These are phyloP conservation scores for Trapa bicornis DNA, from an alignment of 345 rosid species.

Conservation along the genomic window DNA sequence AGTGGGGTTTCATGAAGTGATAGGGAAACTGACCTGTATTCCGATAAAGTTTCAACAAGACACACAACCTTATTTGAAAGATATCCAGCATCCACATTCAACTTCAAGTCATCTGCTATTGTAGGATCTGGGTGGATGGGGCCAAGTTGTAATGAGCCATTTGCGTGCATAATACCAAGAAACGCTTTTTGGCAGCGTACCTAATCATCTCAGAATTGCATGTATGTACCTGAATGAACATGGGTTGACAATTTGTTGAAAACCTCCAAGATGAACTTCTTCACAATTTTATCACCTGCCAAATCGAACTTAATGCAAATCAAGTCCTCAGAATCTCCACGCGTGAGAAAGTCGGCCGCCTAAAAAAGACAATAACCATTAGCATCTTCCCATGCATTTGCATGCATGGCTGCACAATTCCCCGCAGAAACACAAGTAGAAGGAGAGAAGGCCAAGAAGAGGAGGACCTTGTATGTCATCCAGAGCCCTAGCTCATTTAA, in stretches of 20 bases:
- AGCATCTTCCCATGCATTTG: neutral
- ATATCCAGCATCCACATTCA: constrained; percentile 32
- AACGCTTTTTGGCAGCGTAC: neutral
- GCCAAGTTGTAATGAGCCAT: neutral
- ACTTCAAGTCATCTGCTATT: constrained; percentile 17
- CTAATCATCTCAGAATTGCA: neutral
- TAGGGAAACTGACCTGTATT: constrained; percentile 72
- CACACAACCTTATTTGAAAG: constrained; percentile 39
- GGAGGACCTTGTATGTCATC: constrained; percentile 64
- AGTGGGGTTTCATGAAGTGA: neutral
- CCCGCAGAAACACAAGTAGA: neutral
- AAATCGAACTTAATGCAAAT: constrained; percentile 30
- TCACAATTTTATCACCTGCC: constrained; percentile 25
- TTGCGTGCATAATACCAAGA: neutral
- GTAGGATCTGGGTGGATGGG: constrained; percentile 20
- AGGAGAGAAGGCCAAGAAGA: neutral
- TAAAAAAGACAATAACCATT: constrained; percentile 12
- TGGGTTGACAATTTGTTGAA: constrained; percentile 22
- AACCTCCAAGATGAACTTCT: constrained; percentile 40
- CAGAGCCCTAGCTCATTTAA: constrained; percentile 60
- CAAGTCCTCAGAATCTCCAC: constrained; percentile 28
- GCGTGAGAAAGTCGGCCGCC: constrained; percentile 61
- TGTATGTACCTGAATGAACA: constrained; percentile 40
- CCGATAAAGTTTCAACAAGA: constrained; percentile 62
- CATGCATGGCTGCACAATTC: neutral